A percentile compares a stretch with the other conserved stretches of the same genome.
These are phyloP conservation scores for Lepidium didymum DNA, from an alignment of 345 rosid genomes.

Conservation along the genomic window DNA sequence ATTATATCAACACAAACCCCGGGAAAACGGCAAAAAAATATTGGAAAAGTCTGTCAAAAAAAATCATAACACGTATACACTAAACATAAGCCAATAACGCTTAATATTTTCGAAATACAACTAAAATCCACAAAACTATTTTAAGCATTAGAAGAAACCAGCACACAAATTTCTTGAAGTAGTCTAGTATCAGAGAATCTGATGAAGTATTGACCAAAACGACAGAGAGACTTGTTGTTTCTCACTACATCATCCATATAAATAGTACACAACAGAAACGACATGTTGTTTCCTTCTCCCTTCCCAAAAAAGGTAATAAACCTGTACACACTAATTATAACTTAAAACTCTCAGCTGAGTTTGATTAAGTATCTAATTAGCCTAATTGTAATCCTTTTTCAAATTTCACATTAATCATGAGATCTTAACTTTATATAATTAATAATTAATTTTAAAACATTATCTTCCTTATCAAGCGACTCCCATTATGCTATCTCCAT, in stretches of 20 bases:
- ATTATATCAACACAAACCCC: slow-evolving; percentile 11
- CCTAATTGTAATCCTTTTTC: slow-evolving; percentile 2
- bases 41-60: slow-evolving; percentile 1
- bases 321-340: slow-evolving; percentile 7
- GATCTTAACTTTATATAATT: not conserved
- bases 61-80: too few species aligned
- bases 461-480: slow-evolving; percentile 48
- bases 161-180: not conserved
- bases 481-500: slow-evolving; percentile 65
- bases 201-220: not conserved
- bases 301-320: not conserved
- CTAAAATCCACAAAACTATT: not conserved
- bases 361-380: slow-evolving; percentile 15
- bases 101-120: not conserved
- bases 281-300: slow-evolving; percentile 12
- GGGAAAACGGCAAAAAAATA: not conserved
- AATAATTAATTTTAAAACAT: not conserved
- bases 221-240: slow-evolving; percentile 9
- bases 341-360: not conserved
- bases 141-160: not conserved
- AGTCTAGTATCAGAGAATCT: not conserved
- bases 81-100: not conserved
- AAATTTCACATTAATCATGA: slow-evolving; percentile 1
- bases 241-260: not conserved
- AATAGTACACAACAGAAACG: slow-evolving; percentile 1